These are phyloP conservation scores for Fusarium buxicola DNA, from an alignment of 2,329 filamentous ascomycete genomes.

Conservation along the genomic window DNA sequence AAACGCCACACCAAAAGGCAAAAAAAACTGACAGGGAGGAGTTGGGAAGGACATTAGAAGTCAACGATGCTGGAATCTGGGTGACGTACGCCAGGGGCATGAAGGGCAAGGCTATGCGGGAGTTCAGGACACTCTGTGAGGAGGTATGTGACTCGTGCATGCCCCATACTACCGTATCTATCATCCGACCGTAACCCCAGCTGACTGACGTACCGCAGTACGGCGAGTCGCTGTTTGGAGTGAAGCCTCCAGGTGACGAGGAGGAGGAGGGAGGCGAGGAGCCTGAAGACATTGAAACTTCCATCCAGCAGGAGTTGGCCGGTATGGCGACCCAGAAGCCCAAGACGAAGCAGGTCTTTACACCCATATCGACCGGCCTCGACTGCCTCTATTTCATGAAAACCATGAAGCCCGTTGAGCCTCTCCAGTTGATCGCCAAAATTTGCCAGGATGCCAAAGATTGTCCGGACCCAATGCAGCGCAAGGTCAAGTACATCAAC, in stretches of 20 bases:
- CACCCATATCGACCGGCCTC: conserved; percentile 65
- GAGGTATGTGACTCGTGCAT: conserved; percentile 59
- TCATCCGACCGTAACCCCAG: neutral
- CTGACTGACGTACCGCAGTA: conserved; percentile 61
- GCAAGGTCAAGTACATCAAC: conserved; percentile 69
- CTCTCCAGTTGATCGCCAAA: conserved; percentile 63
- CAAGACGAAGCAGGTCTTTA: conserved; percentile 61
- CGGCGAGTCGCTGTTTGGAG: conserved; percentile 70
- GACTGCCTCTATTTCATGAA: conserved; percentile 74
- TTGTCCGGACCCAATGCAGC: conserved; percentile 55
- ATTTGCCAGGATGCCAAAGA: conserved; percentile 67
- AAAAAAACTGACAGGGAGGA: conserved; percentile 59
- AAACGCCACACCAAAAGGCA: conserved; percentile 68
- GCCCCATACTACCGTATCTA: neutral
- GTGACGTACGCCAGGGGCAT: conserved; percentile 79
- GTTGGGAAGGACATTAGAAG: conserved; percentile 64
- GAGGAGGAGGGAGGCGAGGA: conserved; percentile 53
- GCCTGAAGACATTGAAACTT: conserved; percentile 75
- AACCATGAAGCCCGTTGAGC: conserved; percentile 66
- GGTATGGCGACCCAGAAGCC: conserved; percentile 58
- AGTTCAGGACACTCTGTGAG: conserved; percentile 74
- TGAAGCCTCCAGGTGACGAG: conserved; percentile 53
- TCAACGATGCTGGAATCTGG: conserved; percentile 81
- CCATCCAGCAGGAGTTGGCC: conserved; percentile 78
- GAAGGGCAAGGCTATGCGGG: conserved; percentile 75